phyloP scores from a whole-genome alignment of 176 grass and related monocot species.

The Musa troglodytarum region DNA sequence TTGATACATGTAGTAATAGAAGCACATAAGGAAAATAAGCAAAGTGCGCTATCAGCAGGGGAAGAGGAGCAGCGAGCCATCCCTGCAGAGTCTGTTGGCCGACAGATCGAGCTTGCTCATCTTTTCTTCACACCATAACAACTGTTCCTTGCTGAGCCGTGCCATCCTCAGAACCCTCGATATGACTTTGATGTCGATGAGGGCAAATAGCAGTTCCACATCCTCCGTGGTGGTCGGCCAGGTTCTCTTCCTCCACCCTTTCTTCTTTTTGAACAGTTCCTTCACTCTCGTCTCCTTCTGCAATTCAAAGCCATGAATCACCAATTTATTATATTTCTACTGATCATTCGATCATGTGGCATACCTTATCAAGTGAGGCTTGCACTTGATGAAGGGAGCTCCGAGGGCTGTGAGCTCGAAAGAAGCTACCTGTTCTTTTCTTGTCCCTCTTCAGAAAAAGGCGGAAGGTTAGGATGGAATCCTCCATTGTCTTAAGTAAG shows the following conservation, averaged over 20 bases:
- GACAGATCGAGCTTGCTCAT: conserved; percentile 95
- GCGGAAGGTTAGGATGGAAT: conserved; percentile 78
- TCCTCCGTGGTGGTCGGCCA: conserved; percentile 68
- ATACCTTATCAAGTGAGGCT: conserved; percentile 79
- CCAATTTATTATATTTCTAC: too few species aligned
- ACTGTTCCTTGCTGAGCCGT: conserved; percentile 80
- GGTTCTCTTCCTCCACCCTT: conserved; percentile 62
- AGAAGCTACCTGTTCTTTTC: conserved; percentile 51
- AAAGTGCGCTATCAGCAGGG: conserved; percentile 41
- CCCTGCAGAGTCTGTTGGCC: conserved; percentile 53
- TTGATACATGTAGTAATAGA: background rate
- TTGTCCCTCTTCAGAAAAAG: conserved; percentile 91
- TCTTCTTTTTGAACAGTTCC: conserved; percentile 89
- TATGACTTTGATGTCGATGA: conserved; percentile 90
- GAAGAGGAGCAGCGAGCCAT: conserved; percentile 72
- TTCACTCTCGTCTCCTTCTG: conserved; percentile 94
- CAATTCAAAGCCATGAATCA: background rate
- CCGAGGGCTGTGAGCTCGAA: conserved; percentile 42
- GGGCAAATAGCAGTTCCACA: conserved; percentile 70
- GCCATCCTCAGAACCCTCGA: conserved; percentile 73
- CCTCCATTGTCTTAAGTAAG: conserved; percentile 72
- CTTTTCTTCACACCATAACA: conserved; percentile 98
- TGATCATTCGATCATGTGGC: background rate
- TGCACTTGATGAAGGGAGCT: conserved; percentile 85
- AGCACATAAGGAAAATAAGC: background rate